Conservation (phyloP, 306 rosid species). For the Sechiopsis laciniata region DNA sequence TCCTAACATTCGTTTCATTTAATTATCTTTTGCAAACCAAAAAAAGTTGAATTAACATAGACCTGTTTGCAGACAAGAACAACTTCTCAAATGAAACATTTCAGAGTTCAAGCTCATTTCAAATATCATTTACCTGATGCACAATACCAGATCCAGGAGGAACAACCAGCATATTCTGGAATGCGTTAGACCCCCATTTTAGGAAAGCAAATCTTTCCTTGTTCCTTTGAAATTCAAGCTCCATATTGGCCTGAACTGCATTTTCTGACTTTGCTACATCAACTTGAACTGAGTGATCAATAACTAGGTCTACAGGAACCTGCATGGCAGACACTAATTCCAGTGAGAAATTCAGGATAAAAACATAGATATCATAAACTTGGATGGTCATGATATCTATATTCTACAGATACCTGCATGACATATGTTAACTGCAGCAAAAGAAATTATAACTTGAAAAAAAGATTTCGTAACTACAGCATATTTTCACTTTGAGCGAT, state of each 20-base stretch:
- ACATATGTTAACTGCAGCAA: neutral
- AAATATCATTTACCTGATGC: constrained; percentile 63
- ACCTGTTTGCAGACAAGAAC: constrained; percentile 1
- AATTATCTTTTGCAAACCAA: neutral
- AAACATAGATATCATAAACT: neutral
- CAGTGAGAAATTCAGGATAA: constrained; percentile 12
- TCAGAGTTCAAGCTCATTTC: constrained; percentile 18
- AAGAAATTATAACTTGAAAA: neutral
- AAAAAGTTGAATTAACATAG: neutral
- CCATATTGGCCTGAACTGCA: constrained; percentile 92
- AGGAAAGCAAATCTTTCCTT: constrained; percentile 89
- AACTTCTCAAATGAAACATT: neutral
- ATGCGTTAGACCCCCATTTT: constrained; percentile 90
- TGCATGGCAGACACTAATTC: constrained; percentile 32
- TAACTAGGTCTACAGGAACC: constrained; percentile 95
- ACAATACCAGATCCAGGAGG: constrained; percentile 97
- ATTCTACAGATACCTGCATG: neutral
- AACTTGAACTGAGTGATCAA: constrained; percentile 95
- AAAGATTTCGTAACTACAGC: neutral
- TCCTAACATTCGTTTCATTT: neutral
- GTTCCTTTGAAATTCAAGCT: constrained; percentile 81
- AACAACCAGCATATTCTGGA: constrained; percentile 84
- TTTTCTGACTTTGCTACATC: constrained; percentile 75
- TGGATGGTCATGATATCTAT: neutral
- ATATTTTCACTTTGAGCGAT: neutral